A percentile compares a stretch with the other conserved stretches of the same genome.
phyloP scores from a whole-genome alignment of 305 asterid species.

The Fraxinus angustifolia region DNA sequence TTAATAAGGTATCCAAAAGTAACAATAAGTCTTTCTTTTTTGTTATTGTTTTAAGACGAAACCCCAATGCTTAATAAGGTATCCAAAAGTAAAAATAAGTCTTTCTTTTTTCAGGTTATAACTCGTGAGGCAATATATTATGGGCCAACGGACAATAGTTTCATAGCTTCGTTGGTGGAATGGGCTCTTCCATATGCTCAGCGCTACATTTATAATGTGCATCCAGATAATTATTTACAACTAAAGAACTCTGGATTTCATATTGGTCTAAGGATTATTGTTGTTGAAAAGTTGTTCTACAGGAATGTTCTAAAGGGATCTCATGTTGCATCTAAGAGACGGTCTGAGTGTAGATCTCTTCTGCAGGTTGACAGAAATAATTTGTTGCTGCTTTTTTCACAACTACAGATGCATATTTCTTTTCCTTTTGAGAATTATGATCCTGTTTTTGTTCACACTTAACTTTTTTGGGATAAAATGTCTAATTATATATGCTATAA shows the following conservation, averaged over 20 bases:
- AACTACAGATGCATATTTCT: not conserved
- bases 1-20: not conserved
- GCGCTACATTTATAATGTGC: conserved; percentile 49
- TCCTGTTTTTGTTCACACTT: not conserved
- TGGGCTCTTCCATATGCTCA: conserved; percentile 79
- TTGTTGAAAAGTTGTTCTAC: conserved; percentile 67
- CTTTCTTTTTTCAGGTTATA: conserved; percentile 57
- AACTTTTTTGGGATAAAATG: not conserved
- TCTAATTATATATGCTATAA: not conserved
- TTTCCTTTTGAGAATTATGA: not conserved
- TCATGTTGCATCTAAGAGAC: conserved; percentile 49
- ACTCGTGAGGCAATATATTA: conserved; percentile 65
- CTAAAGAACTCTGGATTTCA: conserved; percentile 63
- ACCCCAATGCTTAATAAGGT: not conserved
- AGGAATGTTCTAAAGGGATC: conserved; percentile 53
- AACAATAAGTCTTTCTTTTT: not conserved
- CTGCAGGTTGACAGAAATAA: conserved; percentile 50
- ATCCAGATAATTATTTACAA: conserved; percentile 55
- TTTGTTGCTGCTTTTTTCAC: not conserved
- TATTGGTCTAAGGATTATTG: conserved; percentile 49
- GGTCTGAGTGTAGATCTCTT: conserved; percentile 62
- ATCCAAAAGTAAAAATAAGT: no score
- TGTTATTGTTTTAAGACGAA: not conserved
- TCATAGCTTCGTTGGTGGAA: conserved; percentile 54
- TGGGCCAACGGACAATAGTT: conserved; percentile 44